phyloP scores from a whole-genome alignment of 345 rosid genomes.

The Syzygium aromaticum region DNA sequence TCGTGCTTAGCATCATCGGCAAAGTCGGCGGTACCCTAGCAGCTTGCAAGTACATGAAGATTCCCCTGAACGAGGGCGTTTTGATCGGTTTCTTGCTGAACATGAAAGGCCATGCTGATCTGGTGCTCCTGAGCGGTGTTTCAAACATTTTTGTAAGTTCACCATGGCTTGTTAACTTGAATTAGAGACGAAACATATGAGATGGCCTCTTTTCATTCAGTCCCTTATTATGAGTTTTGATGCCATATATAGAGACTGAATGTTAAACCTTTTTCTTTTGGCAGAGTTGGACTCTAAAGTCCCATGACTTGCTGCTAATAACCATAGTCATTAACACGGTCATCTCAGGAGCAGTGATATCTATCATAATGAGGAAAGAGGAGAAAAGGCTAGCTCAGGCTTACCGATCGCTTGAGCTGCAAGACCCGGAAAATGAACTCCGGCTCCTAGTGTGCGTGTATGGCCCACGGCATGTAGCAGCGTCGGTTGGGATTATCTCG shows the following conservation, averaged over 20 bases:
- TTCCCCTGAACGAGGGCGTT: constrained; percentile 45
- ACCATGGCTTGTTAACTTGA: background rate
- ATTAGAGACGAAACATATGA: background rate
- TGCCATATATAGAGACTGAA: background rate
- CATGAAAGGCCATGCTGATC: constrained; percentile 64
- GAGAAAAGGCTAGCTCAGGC: constrained; percentile 30
- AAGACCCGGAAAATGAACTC: constrained; percentile 43
- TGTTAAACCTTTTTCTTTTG: background rate
- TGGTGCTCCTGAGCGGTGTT: constrained; percentile 28
- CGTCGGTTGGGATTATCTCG: constrained; percentile 34
- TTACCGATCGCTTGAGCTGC: constrained; percentile 35
- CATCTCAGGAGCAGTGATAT: constrained; percentile 40
- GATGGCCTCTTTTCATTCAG: background rate
- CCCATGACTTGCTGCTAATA: constrained; percentile 43
- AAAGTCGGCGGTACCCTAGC: constrained; percentile 52
- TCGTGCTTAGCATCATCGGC: constrained; percentile 31
- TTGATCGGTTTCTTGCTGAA: constrained; percentile 48
- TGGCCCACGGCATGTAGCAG: constrained; percentile 63
- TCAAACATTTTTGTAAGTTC: constrained; percentile 11
- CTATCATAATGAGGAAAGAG: constrained; percentile 27
- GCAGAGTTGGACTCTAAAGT: constrained; percentile 23
- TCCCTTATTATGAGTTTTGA: background rate
- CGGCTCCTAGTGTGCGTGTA: constrained; percentile 64
- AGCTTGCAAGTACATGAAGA: constrained; percentile 38
- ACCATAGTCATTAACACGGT: constrained; percentile 51